A percentile compares a stretch with the other conserved stretches of the same genome.
These are phyloP conservation scores for Panaeolus papilionaceus DNA, from an alignment of 768 basidiomycete species.

Conservation along the genomic window DNA sequence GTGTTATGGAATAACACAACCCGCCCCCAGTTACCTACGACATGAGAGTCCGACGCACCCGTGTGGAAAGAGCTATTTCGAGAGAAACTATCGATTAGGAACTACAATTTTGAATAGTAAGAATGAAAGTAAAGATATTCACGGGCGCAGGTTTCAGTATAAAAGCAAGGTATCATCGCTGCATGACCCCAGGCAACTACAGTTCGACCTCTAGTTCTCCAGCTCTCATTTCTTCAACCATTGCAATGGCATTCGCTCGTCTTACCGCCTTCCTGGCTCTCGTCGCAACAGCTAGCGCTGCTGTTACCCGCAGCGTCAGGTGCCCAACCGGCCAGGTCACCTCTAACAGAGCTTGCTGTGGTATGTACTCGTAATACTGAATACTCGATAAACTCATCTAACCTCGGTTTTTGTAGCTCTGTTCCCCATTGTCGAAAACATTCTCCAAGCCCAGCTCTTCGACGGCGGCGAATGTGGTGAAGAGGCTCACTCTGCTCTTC, in stretches of 20 bases:
- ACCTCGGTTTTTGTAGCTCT: not conserved
- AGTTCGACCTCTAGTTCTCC: not conserved
- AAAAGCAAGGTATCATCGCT: not conserved
- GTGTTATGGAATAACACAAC: not conserved
- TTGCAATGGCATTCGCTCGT: conserved; percentile 23
- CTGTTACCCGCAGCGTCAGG: conserved; percentile 27
- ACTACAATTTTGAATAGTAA: not conserved
- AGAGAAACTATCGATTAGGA: not conserved
- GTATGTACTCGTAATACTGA: too few relatives aligned
- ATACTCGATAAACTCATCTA: too few relatives aligned
- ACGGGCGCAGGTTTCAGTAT: too few relatives aligned
- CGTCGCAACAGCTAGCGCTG: conserved; percentile 13
- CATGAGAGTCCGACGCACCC: not conserved
- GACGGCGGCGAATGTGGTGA: too few relatives aligned
- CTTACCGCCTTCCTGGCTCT: conserved; percentile 22
- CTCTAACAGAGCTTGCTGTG: conserved; percentile 26
- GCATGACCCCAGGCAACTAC: not conserved
- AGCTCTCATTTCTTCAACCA: too few relatives aligned
- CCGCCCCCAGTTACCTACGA: not conserved
- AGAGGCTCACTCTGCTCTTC: too few relatives aligned
- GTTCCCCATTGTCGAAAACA: too few relatives aligned
- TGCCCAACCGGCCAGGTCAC: conserved; percentile 30
- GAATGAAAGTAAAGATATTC: too few relatives aligned
- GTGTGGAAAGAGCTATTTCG: not conserved
- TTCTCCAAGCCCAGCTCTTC: too few relatives aligned